Evolutionary conservation across 78 protist species (phyloP), one percentile per base, ranked within the genome.

Genomic region (Emiliania huxleyi): DNA sequence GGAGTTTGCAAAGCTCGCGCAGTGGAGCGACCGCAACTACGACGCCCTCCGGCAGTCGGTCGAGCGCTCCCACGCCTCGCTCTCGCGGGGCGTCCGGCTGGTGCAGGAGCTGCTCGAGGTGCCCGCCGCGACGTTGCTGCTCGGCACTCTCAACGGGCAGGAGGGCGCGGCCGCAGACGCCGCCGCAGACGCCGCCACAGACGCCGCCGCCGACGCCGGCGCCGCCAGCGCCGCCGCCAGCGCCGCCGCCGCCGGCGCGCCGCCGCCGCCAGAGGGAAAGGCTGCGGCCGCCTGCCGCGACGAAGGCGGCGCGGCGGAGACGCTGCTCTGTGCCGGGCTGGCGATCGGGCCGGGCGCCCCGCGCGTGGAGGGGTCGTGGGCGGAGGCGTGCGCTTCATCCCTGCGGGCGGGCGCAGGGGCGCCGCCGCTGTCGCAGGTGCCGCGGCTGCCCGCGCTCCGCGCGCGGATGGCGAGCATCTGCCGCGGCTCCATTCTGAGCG

Each of bases 1-100:
- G 18, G 96, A 96, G 37, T 91, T 73, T 35, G 40, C 0, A 83
- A 69, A 88, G 55, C 22, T 95, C 4, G 88, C 90, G 33, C 49
- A 85, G 48, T 96, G 97, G 97, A 49, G 89, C 33, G 95, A 94
- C 71, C 44, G 93, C 35, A 56, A 95, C 93, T 95, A 75, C 85
- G 93, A 88, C 56, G 56, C 94, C 43, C 93, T 96, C 29, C 69
- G 87, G 44, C 73, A 44, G 25, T 91, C 94, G 33, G 91, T 94
- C 49, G 95, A 93, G 79, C 44, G 69, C 48, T 91, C 96, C 6
- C 98, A 95, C 75, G 49, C 90, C 42, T 85, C 85, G 46, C 88
- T 96, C 44, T 12, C 21, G 11, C 56, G 46, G 69, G 22, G 85
- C 29, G 52, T 35, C 26, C 35, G 88, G 45, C 45, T 21, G 56